phyloP scores from a whole-genome alignment of 2,329 filamentous ascomycete genomes.

The Colletotrichum sojae region DNA sequence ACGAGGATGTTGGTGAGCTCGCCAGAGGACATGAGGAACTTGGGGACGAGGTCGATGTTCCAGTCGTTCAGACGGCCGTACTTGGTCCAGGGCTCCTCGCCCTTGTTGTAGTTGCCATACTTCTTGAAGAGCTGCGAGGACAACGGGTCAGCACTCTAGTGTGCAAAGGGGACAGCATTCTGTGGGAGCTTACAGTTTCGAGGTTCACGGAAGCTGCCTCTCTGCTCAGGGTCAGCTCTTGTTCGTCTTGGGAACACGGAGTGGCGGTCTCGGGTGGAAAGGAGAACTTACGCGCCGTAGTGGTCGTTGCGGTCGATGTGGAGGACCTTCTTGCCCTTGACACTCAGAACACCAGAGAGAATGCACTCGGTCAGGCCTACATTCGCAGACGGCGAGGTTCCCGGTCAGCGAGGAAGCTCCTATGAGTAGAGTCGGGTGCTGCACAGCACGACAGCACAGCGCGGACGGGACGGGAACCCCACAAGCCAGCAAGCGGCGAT shows the following conservation, averaged over 20 bases:
- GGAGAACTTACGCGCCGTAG: slow-evolving; percentile 87
- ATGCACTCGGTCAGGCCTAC: slow-evolving; percentile 98
- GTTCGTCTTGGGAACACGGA: slow-evolving; percentile 16
- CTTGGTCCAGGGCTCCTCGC: slow-evolving; percentile 97
- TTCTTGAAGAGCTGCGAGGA: slow-evolving; percentile 88
- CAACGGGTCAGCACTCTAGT: slow-evolving; percentile 34
- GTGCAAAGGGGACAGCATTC: slow-evolving; percentile 47
- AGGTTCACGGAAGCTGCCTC: slow-evolving; percentile 98
- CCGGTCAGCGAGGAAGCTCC: slow-evolving; percentile 46
- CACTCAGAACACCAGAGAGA: slow-evolving; percentile 95
- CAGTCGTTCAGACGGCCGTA: slow-evolving; percentile 97
- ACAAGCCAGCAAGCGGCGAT: slow-evolving; percentile 43
- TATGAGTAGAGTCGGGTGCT: slow-evolving; percentile 34
- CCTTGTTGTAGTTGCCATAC: slow-evolving; percentile 84
- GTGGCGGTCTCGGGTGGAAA: slow-evolving; percentile 16
- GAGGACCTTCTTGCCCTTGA: slow-evolving; percentile 98
- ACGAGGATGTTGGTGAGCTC: slow-evolving; percentile 99
- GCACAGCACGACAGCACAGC: not conserved
- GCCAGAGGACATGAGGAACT: slow-evolving; percentile 98
- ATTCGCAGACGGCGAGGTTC: slow-evolving; percentile 44
- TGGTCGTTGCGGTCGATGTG: slow-evolving; percentile 99
- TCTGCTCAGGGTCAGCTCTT: slow-evolving; percentile 59
- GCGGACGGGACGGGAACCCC: slow-evolving; percentile 32
- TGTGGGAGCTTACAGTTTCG: slow-evolving; percentile 75
- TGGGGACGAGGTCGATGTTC: slow-evolving; percentile 99